Base-by-base conservation (phyloP, 1,284 basidiomycete species). In the Rhodotorula sp. region DNA sequence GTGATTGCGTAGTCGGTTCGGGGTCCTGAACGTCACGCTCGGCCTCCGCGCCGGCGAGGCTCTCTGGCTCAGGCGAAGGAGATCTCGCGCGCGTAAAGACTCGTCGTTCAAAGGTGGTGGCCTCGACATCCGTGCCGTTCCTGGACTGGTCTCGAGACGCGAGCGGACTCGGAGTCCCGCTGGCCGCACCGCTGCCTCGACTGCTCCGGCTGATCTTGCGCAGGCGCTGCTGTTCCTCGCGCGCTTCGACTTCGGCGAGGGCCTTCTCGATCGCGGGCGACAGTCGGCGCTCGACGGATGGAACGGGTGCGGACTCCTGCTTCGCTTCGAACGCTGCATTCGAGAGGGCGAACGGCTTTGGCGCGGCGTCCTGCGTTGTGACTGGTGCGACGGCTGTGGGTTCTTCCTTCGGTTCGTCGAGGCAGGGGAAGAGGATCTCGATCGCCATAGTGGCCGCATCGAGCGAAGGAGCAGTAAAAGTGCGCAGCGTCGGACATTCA, bases 261-360 rank as follows among this genome's bases (percentile, higher is more conserved):
- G 74, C 74, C 7, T 58, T 58, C 49, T 68, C 71, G 65, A 76
- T 69, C 15, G 60, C 62, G 21, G 74, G 71, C 26, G 71, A 73
- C 12, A 73, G 64, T 14, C 54, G 21, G 21, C 52, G 52, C 43
- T 54, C 26, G n/a, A 23, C 20, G 20, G 39, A n/a, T 10, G 63
- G 14, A 3, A 52, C 15, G 12, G 62, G 21, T 6, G 67, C 12
- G 2, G 54, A 18, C 26, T 47, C 4, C 5, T 31, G 31, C 39
- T 56, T 15, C 21, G 31, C 62, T 3, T 5, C 12, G 57, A 66
- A 64, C 21, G 71, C 71, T 23, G 65, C 58, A 49, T 73, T 72
- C 8, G 74, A 72, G 0, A 76, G 62, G 1, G 74, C 67, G 48
- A 76, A 73, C 0, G 69, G 70, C 48, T 68, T 68, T 1, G 66